Percentiles rank a stretch among this genome's conserved stretches.
These are phyloP conservation scores for Cutaneotrichosporon cyanovorans DNA, from an alignment of 1,284 basidiomycete genomes.

Conservation along the genomic window DNA sequence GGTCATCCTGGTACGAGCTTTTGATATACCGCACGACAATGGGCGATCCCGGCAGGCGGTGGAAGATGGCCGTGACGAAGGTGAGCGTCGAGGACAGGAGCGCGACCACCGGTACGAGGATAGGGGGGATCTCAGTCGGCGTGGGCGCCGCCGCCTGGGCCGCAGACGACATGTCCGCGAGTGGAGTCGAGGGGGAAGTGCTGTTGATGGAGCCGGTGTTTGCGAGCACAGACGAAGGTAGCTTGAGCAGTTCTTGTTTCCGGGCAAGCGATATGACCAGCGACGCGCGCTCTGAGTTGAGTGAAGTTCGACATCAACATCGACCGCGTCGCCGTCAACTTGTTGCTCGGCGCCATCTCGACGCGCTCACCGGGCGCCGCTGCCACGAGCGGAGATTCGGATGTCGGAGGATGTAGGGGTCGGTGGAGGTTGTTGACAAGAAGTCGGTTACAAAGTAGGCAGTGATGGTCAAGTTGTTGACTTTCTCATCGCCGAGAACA, in stretches of 20 bases:
- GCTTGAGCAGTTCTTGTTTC: too few relatives aligned
- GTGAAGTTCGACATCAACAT: too few relatives aligned
- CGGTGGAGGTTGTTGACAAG: not conserved
- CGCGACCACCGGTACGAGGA: constrained; percentile 33
- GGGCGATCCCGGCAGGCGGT: constrained; percentile 70
- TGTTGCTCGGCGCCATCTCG: too few relatives aligned
- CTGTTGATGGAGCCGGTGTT: not conserved
- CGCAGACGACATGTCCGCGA: not conserved
- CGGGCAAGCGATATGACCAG: too few relatives aligned
- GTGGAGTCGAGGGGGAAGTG: not conserved
- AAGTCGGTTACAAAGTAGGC: too few relatives aligned
- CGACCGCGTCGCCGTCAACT: too few relatives aligned
- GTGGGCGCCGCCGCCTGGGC: constrained; percentile 1
- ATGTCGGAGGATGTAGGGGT: not conserved
- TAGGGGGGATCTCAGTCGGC: constrained; percentile 32
- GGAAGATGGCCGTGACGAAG: constrained; percentile 27
- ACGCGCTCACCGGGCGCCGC: too few relatives aligned
- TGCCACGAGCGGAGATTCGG: not conserved
- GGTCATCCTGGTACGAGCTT: constrained; percentile 74
- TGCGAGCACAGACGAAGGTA: too few relatives aligned
- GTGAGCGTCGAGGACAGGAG: constrained; percentile 28
- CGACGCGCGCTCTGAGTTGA: too few relatives aligned
- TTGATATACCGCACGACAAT: constrained; percentile 86
- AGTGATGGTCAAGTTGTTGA: too few relatives aligned
- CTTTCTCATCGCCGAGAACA: too few relatives aligned